These are phyloP conservation scores for Botryotinia calthae DNA, from an alignment of 2,329 filamentous ascomycete species.

Conservation along the genomic window DNA sequence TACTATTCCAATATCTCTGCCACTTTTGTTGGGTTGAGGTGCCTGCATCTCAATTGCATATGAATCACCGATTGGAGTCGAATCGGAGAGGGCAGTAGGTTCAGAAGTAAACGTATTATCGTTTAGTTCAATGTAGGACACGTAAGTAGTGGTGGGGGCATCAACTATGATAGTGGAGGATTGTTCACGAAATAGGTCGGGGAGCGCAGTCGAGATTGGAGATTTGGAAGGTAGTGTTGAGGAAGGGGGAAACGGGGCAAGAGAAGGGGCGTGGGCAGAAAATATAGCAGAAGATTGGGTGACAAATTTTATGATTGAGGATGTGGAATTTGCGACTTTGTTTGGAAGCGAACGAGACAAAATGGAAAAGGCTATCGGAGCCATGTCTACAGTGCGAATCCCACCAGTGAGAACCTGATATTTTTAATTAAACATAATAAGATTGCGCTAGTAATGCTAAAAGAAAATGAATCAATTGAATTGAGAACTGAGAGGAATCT, in stretches of 20 bases:
- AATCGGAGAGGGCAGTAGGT: background rate
- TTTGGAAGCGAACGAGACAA: background rate
- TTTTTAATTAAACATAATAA: background rate
- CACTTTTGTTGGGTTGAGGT: background rate
- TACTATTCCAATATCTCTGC: slow-evolving; percentile 4
- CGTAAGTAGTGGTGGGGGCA: slow-evolving; percentile 3
- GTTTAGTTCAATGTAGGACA: slow-evolving; percentile 8
- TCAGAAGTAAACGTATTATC: background rate
- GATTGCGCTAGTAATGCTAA: background rate
- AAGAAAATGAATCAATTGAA: background rate
- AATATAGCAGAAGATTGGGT: background rate
- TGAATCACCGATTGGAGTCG: background rate
- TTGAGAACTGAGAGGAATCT: background rate
- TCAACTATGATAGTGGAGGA: slow-evolving; percentile 2
- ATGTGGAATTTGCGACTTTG: background rate
- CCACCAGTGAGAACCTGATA: background rate
- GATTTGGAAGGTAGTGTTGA: background rate
- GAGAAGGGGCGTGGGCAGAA: background rate
- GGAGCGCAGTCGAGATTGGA: background rate
- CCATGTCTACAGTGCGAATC: background rate
- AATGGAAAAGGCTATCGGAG: slow-evolving; percentile 5
- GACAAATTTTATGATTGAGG: background rate
- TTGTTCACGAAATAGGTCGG: background rate
- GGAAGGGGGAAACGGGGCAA: background rate
- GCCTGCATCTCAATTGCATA: background rate